Evolutionary conservation across 164 flowering plant genomes (phyloP).

Genomic region (Echeveria elegans): DNA sequence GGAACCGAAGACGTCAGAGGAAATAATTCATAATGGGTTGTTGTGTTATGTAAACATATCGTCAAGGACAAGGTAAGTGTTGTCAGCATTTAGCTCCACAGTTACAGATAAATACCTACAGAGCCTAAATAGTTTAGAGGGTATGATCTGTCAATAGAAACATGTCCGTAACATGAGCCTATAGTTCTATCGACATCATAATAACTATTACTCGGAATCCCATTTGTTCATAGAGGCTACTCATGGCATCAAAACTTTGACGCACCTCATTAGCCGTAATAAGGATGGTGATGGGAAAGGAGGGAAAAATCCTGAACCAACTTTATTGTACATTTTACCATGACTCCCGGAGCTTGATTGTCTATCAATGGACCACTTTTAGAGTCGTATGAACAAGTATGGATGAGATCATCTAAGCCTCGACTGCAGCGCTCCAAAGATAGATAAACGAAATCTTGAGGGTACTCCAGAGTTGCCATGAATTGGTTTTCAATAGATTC

Average conservation of each 20-base stretch:
- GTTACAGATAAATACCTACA: too few species aligned
- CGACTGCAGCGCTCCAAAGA: conserved; percentile 82
- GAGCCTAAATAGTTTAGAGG: too few species aligned
- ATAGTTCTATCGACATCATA: too few species aligned
- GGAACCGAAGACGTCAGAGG: neutral
- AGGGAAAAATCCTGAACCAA: conserved; percentile 22
- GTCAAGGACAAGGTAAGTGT: neutral
- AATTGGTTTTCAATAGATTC: too few species aligned
- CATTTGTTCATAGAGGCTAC: neutral
- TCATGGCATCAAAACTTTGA: conserved; percentile 1
- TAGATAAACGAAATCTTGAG: conserved; percentile 80
- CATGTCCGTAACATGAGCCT: too few species aligned
- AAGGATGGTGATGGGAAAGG: conserved; percentile 32
- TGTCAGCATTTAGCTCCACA: neutral
- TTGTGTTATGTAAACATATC: too few species aligned
- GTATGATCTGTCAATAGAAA: too few species aligned
- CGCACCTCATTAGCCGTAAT: conserved; percentile 38
- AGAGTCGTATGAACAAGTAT: conserved; percentile 16
- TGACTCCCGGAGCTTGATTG: conserved; percentile 12
- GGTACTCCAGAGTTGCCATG: conserved; percentile 81
- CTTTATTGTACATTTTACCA: conserved; percentile 17
- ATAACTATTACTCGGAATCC: neutral
- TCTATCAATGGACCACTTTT: neutral
- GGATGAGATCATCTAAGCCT: conserved; percentile 42
- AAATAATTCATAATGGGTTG: neutral